phyloP scores from a whole-genome alignment of 306 rosid species.

The Abrus precatorius region DNA sequence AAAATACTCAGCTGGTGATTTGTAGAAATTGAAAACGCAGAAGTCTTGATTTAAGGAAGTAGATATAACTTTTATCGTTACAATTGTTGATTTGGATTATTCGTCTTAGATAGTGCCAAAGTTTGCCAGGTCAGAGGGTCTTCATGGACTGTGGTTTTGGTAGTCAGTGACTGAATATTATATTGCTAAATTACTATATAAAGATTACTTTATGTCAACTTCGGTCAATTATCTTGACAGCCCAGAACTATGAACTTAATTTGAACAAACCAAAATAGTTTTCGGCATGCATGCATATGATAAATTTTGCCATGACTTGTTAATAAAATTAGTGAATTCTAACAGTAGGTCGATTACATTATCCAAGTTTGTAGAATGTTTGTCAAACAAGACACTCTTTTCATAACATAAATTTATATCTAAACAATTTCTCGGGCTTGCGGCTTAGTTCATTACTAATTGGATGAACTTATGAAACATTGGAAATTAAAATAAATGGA shows the following conservation, averaged over 20 bases:
- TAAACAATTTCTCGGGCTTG: conserved; percentile 32
- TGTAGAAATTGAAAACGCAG: conserved; percentile 20
- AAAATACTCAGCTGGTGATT: neutral
- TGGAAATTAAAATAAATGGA: conserved; percentile 15
- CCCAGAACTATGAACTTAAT: neutral
- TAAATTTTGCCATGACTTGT: conserved; percentile 27
- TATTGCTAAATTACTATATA: neutral
- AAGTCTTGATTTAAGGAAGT: conserved; percentile 26
- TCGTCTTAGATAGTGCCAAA: conserved; percentile 18
- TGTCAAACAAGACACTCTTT: conserved; percentile 40
- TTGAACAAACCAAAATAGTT: conserved; percentile 34
- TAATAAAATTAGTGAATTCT: conserved; percentile 24
- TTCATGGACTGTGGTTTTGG: conserved; percentile 32
- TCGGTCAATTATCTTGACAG: conserved; percentile 34
- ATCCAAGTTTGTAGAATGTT: conserved; percentile 50
- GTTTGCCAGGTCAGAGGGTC: conserved; percentile 44
- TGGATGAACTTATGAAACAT: conserved; percentile 1
- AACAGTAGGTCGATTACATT: conserved; percentile 34
- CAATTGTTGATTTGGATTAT: conserved; percentile 42
- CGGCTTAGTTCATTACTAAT: neutral
- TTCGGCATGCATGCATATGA: neutral
- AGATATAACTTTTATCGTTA: conserved; percentile 31
- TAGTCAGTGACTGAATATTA: conserved; percentile 24
- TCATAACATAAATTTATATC: conserved; percentile 31
- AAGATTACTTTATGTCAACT: conserved; percentile 44